Evolutionary conservation across 2,329 filamentous ascomycete species (phyloP), one percentile per base, ranked within the genome.

Genomic region (Botrytis paeoniae): DNA sequence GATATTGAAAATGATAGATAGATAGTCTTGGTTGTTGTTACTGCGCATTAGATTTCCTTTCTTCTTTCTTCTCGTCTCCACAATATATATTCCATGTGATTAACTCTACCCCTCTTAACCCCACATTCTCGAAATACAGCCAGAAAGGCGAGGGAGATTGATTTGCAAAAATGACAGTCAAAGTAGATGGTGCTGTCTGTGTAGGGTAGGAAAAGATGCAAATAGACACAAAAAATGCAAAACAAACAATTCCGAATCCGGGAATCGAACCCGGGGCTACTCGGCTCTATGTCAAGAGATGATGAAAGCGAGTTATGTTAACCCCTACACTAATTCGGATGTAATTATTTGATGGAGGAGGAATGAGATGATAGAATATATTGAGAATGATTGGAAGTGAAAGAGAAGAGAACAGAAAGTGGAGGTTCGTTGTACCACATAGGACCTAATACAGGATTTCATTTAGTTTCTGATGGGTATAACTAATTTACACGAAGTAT

Each of bases 311-410:
- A 57, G 51, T 57, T 57, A 57, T 57, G 51, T 57, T 57, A 57
- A 57, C 51, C 51, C 51, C n/a, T 57, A 57, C 51, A 57, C 51
- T 57, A 57, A 57, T 57, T 57, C 51, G 41, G 41, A 43, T 43
- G n/a, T n/a, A n/a, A n/a, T 16, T 20, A 7, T 43, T 43, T 43
- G 41, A 7, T 43, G 1, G 2, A 0, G 6, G 18, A 2, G 0
- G 16, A 7, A 1, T 0, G 3, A 7, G 7, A 7, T 43, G 5
- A 20, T 43, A 20, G 1, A 8, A 43, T 43, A 43, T 43, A 20
- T 20, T 8, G 4, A 43, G 0, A 43, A 7, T 2, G 0, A 0
- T 10, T 1, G 0, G 8, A 7, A 20, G 6, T 43, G 41, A 8
- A 20, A 2, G 41, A 43, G 6, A 43, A 43, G 18, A 20, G 18